Conservation (phyloP, 495 filamentous ascomycete species). For the Neurospora sp. region DNA sequence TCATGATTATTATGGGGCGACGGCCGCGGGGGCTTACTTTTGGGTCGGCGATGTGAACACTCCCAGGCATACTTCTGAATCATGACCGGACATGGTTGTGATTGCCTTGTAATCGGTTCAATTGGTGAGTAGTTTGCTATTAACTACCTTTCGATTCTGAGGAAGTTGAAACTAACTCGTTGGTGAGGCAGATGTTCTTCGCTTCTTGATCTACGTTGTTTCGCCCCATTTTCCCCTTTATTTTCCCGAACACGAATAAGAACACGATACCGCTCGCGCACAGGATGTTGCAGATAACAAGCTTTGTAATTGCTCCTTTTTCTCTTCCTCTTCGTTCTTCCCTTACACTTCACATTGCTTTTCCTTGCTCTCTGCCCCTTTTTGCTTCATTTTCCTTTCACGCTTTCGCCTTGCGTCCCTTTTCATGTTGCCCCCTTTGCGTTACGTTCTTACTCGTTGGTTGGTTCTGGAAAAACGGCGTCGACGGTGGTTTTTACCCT, state of each 20-base stretch:
- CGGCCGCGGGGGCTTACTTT: background rate
- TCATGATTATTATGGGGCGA: background rate
- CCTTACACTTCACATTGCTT: background rate
- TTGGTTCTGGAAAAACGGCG: background rate
- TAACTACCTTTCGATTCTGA: no score
- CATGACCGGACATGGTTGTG: no score
- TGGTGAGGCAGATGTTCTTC: background rate
- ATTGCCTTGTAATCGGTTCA: no score
- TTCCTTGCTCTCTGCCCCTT: background rate
- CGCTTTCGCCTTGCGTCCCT: background rate
- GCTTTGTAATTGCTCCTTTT: conserved; percentile 2
- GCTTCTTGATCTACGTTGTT: background rate
- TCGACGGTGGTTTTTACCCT: background rate
- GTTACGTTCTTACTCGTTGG: conserved; percentile 14
- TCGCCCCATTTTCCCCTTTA: background rate
- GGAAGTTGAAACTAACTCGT: background rate
- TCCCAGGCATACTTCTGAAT: no score
- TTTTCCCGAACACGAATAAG: background rate
- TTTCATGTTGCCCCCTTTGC: conserved; percentile 20
- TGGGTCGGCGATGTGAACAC: background rate
- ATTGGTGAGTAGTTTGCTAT: no score
- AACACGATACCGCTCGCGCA: background rate
- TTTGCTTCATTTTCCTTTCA: background rate
- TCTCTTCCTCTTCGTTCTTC: background rate
- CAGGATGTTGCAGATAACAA: background rate